phyloP scores from a whole-genome alignment of 768 basidiomycete genomes.

The Suillus alpinus region DNA sequence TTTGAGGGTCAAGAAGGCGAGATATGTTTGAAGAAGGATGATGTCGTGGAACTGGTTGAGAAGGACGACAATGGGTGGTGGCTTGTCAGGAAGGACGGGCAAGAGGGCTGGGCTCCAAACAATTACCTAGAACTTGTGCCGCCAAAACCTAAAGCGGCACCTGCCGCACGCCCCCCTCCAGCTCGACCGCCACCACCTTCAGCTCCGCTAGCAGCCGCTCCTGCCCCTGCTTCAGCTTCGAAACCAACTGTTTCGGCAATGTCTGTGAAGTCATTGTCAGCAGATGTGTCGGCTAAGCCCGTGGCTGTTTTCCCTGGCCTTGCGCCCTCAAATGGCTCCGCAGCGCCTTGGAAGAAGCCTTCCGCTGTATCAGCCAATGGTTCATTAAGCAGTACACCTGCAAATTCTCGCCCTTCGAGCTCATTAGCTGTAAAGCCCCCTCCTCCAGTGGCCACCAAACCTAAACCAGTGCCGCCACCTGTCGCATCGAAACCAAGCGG shows the following conservation, averaged over 20 bases:
- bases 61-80: slow-evolving; percentile 98
- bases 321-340: slow-evolving; percentile 62
- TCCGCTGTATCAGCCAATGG: slow-evolving; percentile 31
- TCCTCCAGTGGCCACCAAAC: slow-evolving; percentile 63
- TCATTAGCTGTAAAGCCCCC: slow-evolving; percentile 48
- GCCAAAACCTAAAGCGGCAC: slow-evolving; percentile 58
- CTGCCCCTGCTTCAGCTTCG: slow-evolving; percentile 31
- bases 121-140: slow-evolving; percentile 87
- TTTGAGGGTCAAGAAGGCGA: slow-evolving; percentile 94
- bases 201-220: slow-evolving; percentile 34
- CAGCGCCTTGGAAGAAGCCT: slow-evolving; percentile 72
- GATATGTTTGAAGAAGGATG: slow-evolving; percentile 86
- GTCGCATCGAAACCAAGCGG: slow-evolving; percentile 51
- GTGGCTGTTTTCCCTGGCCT: slow-evolving; percentile 82
- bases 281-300: slow-evolving; percentile 70
- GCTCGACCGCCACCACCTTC: slow-evolving; percentile 43
- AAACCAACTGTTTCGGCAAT: slow-evolving; percentile 34
- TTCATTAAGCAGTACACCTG: slow-evolving; percentile 37
- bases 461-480: slow-evolving; percentile 59
- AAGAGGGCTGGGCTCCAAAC: slow-evolving; percentile 93
- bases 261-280: slow-evolving; percentile 42
- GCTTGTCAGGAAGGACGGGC: slow-evolving; percentile 80
- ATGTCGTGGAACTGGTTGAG: slow-evolving; percentile 86
- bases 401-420: slow-evolving; percentile 51
- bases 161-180: slow-evolving; percentile 72